phyloP scores from a whole-genome alignment of 129 eudicot species.

The Dittrichia graveolens region DNA sequence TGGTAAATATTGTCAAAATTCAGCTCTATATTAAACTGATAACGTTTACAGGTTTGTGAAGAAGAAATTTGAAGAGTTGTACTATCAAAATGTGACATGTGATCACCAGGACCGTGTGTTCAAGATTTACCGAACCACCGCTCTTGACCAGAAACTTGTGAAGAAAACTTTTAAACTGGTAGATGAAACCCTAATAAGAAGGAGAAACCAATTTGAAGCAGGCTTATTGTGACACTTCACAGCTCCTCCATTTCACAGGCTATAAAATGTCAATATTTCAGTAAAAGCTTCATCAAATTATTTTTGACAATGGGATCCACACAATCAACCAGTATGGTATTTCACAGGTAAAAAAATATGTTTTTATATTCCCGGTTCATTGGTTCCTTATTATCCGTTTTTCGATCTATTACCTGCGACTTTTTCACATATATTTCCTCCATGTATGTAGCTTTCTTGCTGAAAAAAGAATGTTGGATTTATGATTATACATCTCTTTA shows the following conservation, averaged over 20 bases:
- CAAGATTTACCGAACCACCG: conserved; percentile 96
- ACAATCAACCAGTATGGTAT: conserved; percentile 32
- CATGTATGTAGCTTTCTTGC: conserved; percentile 36
- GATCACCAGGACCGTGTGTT: conserved; percentile 91
- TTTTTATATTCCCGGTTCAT: conserved; percentile 31
- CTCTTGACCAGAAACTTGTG: conserved; percentile 94
- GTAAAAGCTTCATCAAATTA: conserved; percentile 26
- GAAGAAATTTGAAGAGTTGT: conserved; percentile 94
- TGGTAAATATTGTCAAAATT: not conserved
- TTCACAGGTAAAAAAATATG: conserved; percentile 46
- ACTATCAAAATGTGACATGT: conserved; percentile 82
- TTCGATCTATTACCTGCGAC: conserved; percentile 15
- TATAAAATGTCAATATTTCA: conserved; percentile 49
- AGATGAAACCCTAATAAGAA: conserved; percentile 95
- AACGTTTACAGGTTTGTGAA: conserved; percentile 74
- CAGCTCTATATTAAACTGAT: not conserved
- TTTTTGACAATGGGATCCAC: conserved; percentile 35
- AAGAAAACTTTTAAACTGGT: conserved; percentile 97
- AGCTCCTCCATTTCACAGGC: conserved; percentile 11
- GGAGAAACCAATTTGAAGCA: conserved; percentile 95
- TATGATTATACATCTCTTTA: conserved; percentile 29
- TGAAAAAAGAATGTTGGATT: conserved; percentile 23
- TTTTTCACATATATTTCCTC: conserved; percentile 30
- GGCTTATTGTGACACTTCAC: conserved; percentile 70
- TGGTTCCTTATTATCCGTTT: conserved; percentile 26